Percentiles rank a stretch among this genome's conserved stretches.
Evolutionary conservation across 73 alveolate species (phyloP).

Genomic region (Durusdinium trenchii): DNA sequence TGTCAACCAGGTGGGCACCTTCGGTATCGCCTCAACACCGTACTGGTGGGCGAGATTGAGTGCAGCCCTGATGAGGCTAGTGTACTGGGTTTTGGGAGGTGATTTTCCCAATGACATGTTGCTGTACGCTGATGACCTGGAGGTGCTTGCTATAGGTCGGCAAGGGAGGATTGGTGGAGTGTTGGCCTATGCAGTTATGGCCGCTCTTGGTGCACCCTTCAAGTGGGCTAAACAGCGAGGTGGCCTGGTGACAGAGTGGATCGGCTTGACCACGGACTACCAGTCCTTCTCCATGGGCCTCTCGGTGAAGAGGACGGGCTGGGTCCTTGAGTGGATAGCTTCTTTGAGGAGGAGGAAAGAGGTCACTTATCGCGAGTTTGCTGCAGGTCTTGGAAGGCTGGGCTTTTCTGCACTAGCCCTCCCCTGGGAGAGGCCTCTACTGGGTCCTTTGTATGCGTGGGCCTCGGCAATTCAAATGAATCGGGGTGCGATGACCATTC

Average conservation of each 20-base stretch:
- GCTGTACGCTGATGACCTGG: too few relatives aligned
- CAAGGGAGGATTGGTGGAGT: neutral
- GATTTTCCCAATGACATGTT: neutral
- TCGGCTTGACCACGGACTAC: neutral
- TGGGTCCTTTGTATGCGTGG: neutral
- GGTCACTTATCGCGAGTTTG: neutral
- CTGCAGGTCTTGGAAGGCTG: neutral
- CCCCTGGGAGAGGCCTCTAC: neutral
- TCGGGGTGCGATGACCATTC: neutral
- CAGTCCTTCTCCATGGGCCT: neutral
- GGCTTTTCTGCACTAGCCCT: neutral
- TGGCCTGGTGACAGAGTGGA: neutral
- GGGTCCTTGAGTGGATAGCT: neutral
- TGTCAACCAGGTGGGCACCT: too few relatives aligned
- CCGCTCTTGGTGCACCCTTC: neutral
- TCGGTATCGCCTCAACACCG: neutral
- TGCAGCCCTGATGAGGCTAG: too few relatives aligned
- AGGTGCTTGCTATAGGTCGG: neutral
- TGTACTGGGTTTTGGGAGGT: neutral
- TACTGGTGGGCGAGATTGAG: conserved; percentile 3
- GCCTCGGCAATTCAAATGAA: neutral
- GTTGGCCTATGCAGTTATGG: neutral
- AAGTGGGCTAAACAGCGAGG: conserved; percentile 1
- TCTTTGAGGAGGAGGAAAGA: too few relatives aligned
- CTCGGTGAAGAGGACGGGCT: neutral